Evolutionary conservation across 2,329 filamentous ascomycete genomes (phyloP).

Genomic region (Gremmenia infestans): DNA sequence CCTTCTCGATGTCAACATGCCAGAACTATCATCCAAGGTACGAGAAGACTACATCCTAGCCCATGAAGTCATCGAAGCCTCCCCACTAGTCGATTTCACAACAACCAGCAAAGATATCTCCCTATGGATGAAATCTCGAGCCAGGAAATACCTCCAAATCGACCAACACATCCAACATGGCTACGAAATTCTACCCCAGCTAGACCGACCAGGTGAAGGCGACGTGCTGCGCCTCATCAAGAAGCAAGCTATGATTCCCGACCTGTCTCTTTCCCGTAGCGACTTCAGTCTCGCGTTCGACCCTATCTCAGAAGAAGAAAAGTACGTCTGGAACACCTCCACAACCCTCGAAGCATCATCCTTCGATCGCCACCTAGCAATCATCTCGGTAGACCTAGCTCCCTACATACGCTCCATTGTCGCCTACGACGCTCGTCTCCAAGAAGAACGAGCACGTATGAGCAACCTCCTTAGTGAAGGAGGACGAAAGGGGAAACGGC

Average conservation of each 20-base stretch:
- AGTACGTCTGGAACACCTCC: slow-evolving; percentile 31
- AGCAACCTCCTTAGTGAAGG: slow-evolving; percentile 59
- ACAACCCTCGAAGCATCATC: slow-evolving; percentile 60
- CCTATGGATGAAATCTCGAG: slow-evolving; percentile 26
- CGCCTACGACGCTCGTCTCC: slow-evolving; percentile 65
- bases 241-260: slow-evolving; percentile 7
- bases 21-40: slow-evolving; percentile 39
- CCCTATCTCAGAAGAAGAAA: slow-evolving; percentile 50
- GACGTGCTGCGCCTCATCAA: slow-evolving; percentile 22
- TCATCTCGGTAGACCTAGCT: slow-evolving; percentile 72
- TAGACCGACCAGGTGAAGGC: slow-evolving; percentile 21
- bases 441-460: slow-evolving; percentile 59
- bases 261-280: slow-evolving; percentile 38
- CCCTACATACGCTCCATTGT: slow-evolving; percentile 88
- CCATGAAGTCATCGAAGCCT: slow-evolving; percentile 48
- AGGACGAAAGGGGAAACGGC: slow-evolving; percentile 49
- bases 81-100: slow-evolving; percentile 27
- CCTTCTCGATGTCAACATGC: slow-evolving; percentile 23
- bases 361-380: slow-evolving; percentile 65
- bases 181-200: slow-evolving; percentile 19
- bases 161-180: slow-evolving; percentile 20
- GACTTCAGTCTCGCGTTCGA: slow-evolving; percentile 58
- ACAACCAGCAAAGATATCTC: slow-evolving; percentile 21
- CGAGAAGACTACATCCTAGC: slow-evolving; percentile 50
- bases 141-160: slow-evolving; percentile 25